Evolutionary conservation across 805 yeast genomes (phyloP).

Genomic region (Sugiyamaella lignohabitans): DNA sequence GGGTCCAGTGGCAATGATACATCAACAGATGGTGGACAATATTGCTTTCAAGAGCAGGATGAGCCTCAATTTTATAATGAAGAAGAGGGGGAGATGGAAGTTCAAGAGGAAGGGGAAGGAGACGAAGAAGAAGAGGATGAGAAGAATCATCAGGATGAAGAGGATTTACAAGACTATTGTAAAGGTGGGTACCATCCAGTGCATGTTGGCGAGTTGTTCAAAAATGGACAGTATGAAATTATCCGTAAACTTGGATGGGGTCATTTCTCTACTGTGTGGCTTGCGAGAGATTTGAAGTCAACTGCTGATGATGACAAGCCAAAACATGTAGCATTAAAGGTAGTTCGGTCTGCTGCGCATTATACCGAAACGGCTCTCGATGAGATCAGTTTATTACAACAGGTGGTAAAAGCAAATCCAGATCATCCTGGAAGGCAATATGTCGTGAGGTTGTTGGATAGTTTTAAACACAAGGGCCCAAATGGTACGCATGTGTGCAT

Average conservation of each 20-base stretch:
- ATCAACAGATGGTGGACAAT: background rate
- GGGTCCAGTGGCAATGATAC: background rate
- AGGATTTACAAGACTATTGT: constrained; percentile 74
- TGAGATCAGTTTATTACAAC: constrained; percentile 74
- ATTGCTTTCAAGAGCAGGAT: constrained; percentile 2
- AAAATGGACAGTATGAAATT: constrained; percentile 65
- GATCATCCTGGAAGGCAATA: constrained; percentile 76
- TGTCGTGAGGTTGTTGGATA: constrained; percentile 74
- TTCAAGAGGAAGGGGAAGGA: constrained; percentile 2
- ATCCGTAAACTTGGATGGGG: constrained; percentile 98
- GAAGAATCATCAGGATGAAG: constrained; percentile 47
- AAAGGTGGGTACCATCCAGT: constrained; percentile 97
- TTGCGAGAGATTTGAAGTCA: constrained; percentile 54
- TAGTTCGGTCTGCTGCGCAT: constrained; percentile 84
- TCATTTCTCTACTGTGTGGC: constrained; percentile 93
- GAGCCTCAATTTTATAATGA: constrained; percentile 3
- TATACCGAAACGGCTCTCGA: constrained; percentile 93
- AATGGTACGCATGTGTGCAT: constrained; percentile 92
- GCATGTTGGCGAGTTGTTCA: constrained; percentile 75
- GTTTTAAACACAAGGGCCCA: constrained; percentile 79
- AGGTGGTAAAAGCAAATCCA: constrained; percentile 51
- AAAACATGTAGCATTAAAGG: constrained; percentile 86
- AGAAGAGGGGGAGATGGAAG: constrained; percentile 2
- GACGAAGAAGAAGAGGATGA: constrained; percentile 13
- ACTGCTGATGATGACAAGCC: constrained; percentile 41